phyloP scores from a whole-genome alignment of 2,329 filamentous ascomycete genomes.

The Calycina herbarum region DNA sequence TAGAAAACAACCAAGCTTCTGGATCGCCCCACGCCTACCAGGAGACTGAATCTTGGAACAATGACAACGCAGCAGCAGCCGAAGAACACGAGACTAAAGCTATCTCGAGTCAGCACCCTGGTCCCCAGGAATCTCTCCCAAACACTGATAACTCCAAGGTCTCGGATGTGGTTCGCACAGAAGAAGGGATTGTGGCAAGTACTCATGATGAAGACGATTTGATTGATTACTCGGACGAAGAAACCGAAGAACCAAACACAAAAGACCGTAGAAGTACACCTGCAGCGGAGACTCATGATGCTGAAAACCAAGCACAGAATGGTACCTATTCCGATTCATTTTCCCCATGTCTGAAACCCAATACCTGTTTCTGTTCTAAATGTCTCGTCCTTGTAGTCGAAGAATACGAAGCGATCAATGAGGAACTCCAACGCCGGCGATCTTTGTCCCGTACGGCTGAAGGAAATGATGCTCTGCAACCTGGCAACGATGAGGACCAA shows the following conservation, averaged over 20 bases:
- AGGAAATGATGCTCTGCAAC: conserved; percentile 4
- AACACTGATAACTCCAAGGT: neutral
- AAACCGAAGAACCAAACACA: conserved; percentile 25
- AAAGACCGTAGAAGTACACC: neutral
- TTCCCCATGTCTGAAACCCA: conserved; percentile 29
- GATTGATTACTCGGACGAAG: conserved; percentile 53
- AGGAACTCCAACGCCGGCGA: conserved; percentile 25
- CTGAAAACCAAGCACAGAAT: conserved; percentile 24
- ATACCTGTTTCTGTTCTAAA: conserved; percentile 32
- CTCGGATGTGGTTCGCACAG: neutral
- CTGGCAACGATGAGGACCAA: neutral
- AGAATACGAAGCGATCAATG: conserved; percentile 29
- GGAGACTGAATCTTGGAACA: neutral
- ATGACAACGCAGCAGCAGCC: neutral
- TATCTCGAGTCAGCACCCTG: neutral
- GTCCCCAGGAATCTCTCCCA: neutral
- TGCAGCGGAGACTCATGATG: conserved; percentile 2
- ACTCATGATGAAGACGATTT: conserved; percentile 41
- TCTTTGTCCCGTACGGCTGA: conserved; percentile 23
- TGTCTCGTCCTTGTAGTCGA: conserved; percentile 28
- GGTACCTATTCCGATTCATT: conserved; percentile 33
- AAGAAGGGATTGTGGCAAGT: neutral
- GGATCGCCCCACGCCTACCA: neutral
- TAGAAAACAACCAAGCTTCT: neutral
- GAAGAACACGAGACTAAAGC: neutral